Evolutionary conservation across 768 basidiomycete species (phyloP).

Genomic region (Lentinula sp.): DNA sequence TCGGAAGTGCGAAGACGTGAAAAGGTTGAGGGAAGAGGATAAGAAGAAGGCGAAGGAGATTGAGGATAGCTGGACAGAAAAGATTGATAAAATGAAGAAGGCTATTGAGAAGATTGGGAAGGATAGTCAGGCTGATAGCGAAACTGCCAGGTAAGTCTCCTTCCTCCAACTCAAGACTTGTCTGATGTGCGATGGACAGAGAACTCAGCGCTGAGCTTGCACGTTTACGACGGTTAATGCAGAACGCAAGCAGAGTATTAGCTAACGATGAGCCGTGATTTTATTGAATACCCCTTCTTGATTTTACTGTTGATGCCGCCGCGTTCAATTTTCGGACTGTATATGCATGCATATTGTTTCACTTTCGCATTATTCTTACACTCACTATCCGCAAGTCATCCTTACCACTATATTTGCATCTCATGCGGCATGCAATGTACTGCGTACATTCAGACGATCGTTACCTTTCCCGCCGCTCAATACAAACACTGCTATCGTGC

Average conservation of each 20-base stretch:
- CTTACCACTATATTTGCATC: background rate
- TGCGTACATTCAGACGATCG: too few relatives aligned
- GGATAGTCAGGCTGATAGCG: conserved; percentile 51
- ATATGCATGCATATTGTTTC: background rate
- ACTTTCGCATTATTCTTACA: background rate
- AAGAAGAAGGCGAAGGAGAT: conserved; percentile 45
- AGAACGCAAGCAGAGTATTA: conserved; percentile 31
- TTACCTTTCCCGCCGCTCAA: too few relatives aligned
- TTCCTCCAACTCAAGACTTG: background rate
- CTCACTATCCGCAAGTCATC: background rate
- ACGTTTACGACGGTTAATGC: conserved; percentile 70
- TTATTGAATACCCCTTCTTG: background rate
- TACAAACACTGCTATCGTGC: too few relatives aligned
- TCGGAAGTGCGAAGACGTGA: conserved; percentile 41
- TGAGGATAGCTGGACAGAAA: conserved; percentile 53
- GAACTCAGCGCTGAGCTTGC: conserved; percentile 57
- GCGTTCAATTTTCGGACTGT: background rate
- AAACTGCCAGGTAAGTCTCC: conserved; percentile 54
- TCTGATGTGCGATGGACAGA: conserved; percentile 25
- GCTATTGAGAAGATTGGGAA: conserved; percentile 47
- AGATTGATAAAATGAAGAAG: conserved; percentile 47
- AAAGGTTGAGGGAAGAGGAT: conserved; percentile 45
- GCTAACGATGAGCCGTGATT: background rate
- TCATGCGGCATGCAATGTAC: background rate
- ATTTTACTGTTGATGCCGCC: background rate